A percentile compares a stretch with the other conserved stretches of the same genome.
Conservation (phyloP, 768 basidiomycete genomes). For the Lactarius hatsudake region DNA sequence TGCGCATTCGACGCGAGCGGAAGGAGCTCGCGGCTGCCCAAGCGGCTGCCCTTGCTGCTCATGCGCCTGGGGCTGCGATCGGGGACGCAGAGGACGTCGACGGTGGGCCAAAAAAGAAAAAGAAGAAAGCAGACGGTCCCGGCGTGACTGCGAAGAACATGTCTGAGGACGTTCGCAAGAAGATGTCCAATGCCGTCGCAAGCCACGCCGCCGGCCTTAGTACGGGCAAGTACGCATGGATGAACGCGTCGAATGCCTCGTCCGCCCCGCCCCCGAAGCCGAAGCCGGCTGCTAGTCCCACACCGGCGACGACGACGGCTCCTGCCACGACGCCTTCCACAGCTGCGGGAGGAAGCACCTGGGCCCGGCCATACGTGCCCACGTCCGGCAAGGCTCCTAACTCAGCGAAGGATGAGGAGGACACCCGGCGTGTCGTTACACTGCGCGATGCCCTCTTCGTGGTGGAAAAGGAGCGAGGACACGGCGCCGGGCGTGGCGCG, state of each 20-base stretch:
- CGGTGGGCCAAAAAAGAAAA: slow-evolving; percentile 67
- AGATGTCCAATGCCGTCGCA: slow-evolving; percentile 87
- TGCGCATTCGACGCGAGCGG: slow-evolving; percentile 66
- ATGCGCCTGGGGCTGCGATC: slow-evolving; percentile 54
- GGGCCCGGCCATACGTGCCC: slow-evolving; percentile 64
- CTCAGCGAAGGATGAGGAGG: slow-evolving; percentile 44
- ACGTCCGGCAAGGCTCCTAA: slow-evolving; percentile 44
- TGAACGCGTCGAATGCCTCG: slow-evolving; percentile 62
- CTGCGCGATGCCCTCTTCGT: slow-evolving; percentile 85
- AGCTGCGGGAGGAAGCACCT: slow-evolving; percentile 38
- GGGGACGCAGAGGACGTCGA: slow-evolving; percentile 48
- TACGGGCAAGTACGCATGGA: slow-evolving; percentile 80
- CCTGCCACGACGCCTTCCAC: slow-evolving; percentile 25
- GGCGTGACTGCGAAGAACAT: slow-evolving; percentile 85
- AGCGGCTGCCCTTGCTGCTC: slow-evolving; percentile 63
- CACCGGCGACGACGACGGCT: slow-evolving; percentile 35
- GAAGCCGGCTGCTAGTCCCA: slow-evolving; percentile 32
- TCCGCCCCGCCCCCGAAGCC: slow-evolving; percentile 38
- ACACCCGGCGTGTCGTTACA: slow-evolving; percentile 57
- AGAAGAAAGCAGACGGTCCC: slow-evolving; percentile 78
- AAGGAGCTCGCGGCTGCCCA: slow-evolving; percentile 74
- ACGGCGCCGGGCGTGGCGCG: slow-evolving; percentile 77
- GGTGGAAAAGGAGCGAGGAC: slow-evolving; percentile 76
- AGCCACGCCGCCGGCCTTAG: slow-evolving; percentile 84
- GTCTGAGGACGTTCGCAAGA: slow-evolving; percentile 89